Evolutionary conservation across 2,329 filamentous ascomycete species (phyloP), one percentile per base, ranked within the genome.

Genomic region (Gnomoniopsis sp.): DNA sequence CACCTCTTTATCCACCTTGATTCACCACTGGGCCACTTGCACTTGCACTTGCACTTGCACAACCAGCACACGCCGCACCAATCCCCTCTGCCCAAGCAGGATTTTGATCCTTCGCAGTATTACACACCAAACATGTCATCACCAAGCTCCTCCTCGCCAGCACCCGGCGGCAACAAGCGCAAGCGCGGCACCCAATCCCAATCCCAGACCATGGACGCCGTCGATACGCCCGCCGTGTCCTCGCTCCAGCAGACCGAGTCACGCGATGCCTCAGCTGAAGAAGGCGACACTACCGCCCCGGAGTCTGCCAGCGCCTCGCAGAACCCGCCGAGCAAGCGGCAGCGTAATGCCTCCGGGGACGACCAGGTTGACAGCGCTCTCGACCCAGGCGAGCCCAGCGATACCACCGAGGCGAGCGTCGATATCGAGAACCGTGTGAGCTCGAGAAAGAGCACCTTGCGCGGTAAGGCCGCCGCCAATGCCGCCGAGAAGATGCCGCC

Each of bases 241-340:
- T 79, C 74, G 61, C 70, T 86, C 52, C 81, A 88, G 65, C 85
- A 88, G 71, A 82, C 88, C 38, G 91, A 89, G 19, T 93, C 90
- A 38, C 85, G 89, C 70, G 90, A 96, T 76, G 90, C 89, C 61
- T 93, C 90, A 17, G 89, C 82, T 64, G 90, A 96, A 75, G 91
- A 93, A 71, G 87, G 85, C 67, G 87, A 89, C 67, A 90, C 90
- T 65, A 87, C 88, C 17, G 84, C 89, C 54, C 82, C 82, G 62
- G 83, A 88, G 70, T 80, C 80, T 47, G 75, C 73, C 55, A 77
- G 44, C 34, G 21, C 33, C 22, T 54, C 77, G 57, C 72, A 77
- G 62, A 79, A 83, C 67, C 87, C 87, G 47, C 84, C 90, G 62
- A 78, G 80, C 49, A 96, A 96, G 79, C 87, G 93, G 64, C 86